Base-by-base conservation (phyloP, 257 asterid genomes). In the Ligustrum vulgare region DNA sequence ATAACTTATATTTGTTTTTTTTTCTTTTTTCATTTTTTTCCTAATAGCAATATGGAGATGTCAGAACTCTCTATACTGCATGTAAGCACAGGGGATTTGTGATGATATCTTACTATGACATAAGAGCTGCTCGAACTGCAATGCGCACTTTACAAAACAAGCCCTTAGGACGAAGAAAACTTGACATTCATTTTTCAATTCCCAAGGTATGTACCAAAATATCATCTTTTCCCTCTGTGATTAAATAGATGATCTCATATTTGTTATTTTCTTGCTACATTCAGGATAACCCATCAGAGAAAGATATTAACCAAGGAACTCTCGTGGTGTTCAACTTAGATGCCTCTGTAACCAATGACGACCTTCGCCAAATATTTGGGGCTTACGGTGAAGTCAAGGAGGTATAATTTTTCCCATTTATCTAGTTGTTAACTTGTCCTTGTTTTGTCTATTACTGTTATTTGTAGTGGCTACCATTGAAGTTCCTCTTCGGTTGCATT, bases 31-130 rank as follows among this genome's bases (percentile, higher is more conserved):
- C 31, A n/a, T n/a, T n/a, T n/a, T n/a, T n/a, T n/a, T 16, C 34
- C 37, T 33, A 69, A 73, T 69, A 95, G 99, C 97, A 93, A 93
- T 91, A 87, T 86, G 99, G 99, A 64, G 97, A 91, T 82, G 89
- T 95, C 90, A 87, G 99, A 85, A 91, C 97, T 74, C 86, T 95
- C 68, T 95, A 95, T 72, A 93, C 99, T 67, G 91, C 97, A 70
- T 95, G 99, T 77, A 95, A 95, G 91, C 97, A 93, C 79, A 85
- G 99, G 84, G 99, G 99, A 31, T 95, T 95, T 77, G 99, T 95
- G 82, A 95, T 95, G 99, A 95, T 95, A 80, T 91, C 99, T 72
- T 95, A 95, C 91, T 95, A 93, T 87, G 99, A 95, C 83, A 95
- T 95, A 72, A 86, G 99, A 79, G 97, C 98, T 69, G 97, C 99